Evolutionary conservation across 1,284 basidiomycete genomes (phyloP).

Genomic region (Stereum hirsutum): DNA sequence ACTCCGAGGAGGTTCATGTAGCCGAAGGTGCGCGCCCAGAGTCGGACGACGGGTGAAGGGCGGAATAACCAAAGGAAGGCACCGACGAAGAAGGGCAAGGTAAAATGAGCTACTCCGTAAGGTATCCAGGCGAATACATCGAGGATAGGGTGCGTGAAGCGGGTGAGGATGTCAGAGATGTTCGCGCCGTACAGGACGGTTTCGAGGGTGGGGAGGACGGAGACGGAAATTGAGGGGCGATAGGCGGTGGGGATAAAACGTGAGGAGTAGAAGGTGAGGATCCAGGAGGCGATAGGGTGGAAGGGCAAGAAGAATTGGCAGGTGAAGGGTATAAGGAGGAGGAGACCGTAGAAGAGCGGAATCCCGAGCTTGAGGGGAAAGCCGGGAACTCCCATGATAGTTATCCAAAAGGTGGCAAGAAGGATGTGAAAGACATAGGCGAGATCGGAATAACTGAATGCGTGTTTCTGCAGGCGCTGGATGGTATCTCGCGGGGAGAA

Average conservation of each 20-base stretch:
- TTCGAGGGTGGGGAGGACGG: slow-evolving; percentile 90
- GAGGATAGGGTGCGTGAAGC: slow-evolving; percentile 86
- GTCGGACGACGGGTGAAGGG: slow-evolving; percentile 71
- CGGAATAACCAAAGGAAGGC: slow-evolving; percentile 75
- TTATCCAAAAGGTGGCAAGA: slow-evolving; percentile 68
- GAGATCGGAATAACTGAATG: slow-evolving; percentile 50
- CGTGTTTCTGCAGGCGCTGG: slow-evolving; percentile 48
- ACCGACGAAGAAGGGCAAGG: slow-evolving; percentile 74
- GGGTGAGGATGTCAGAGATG: slow-evolving; percentile 92
- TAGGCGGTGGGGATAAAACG: slow-evolving; percentile 73
- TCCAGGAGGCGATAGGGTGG: slow-evolving; percentile 79
- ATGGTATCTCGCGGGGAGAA: slow-evolving; percentile 64
- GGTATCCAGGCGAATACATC: slow-evolving; percentile 95
- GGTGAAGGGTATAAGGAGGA: slow-evolving; percentile 78
- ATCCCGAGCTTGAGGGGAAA: slow-evolving; percentile 77
- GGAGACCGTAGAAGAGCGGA: slow-evolving; percentile 62
- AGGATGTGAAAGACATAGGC: slow-evolving; percentile 58
- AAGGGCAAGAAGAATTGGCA: slow-evolving; percentile 92
- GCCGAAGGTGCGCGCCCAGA: slow-evolving; percentile 87
- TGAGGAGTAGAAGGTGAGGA: slow-evolving; percentile 81
- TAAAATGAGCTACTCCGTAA: slow-evolving; percentile 91
- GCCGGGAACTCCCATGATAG: slow-evolving; percentile 65
- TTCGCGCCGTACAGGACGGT: slow-evolving; percentile 94
- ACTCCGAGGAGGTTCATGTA: slow-evolving; percentile 93
- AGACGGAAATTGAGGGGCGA: slow-evolving; percentile 84